Conservation (phyloP, 2,329 filamentous ascomycete species). For the Metarhizium brunneum region DNA sequence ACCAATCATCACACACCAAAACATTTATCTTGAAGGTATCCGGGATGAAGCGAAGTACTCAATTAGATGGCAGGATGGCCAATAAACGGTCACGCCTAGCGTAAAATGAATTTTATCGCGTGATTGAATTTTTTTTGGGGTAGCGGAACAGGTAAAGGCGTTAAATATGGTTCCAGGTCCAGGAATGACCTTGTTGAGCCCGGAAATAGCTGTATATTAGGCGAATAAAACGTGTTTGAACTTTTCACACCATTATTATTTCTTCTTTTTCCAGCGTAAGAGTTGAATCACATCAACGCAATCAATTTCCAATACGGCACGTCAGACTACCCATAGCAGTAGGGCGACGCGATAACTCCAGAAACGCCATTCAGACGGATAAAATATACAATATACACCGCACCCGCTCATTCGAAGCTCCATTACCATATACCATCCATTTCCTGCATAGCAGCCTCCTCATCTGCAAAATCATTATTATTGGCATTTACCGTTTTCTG, state of each 20-base stretch:
- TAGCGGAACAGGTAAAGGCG: conserved; percentile 5
- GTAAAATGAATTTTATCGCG: conserved; percentile 9
- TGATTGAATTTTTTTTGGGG: conserved; percentile 5
- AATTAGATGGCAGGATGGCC: conserved; percentile 5
- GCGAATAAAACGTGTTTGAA: not conserved
- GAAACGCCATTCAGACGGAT: not conserved
- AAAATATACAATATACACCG: no score
- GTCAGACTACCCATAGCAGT: no score
- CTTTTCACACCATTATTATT: no score
- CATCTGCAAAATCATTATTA: conserved; percentile 43
- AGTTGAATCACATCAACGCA: no score
- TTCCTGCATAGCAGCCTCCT: conserved; percentile 60
- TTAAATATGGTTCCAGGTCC: conserved; percentile 7
- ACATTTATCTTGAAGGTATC: conserved; percentile 15
- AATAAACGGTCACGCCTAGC: conserved; percentile 13
- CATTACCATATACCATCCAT: conserved; percentile 42
- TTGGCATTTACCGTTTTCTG: conserved; percentile 6
- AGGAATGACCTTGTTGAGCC: not conserved
- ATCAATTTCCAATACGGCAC: no score
- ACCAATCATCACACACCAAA: conserved; percentile 9
- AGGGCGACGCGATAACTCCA: not conserved
- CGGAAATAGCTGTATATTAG: not conserved
- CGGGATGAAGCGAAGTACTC: conserved; percentile 12
- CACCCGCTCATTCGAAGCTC: not conserved
- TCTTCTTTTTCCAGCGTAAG: no score